Evolutionary conservation across 2,329 filamentous ascomycete genomes (phyloP).

Genomic region (Cercospora zeae-maydis): DNA sequence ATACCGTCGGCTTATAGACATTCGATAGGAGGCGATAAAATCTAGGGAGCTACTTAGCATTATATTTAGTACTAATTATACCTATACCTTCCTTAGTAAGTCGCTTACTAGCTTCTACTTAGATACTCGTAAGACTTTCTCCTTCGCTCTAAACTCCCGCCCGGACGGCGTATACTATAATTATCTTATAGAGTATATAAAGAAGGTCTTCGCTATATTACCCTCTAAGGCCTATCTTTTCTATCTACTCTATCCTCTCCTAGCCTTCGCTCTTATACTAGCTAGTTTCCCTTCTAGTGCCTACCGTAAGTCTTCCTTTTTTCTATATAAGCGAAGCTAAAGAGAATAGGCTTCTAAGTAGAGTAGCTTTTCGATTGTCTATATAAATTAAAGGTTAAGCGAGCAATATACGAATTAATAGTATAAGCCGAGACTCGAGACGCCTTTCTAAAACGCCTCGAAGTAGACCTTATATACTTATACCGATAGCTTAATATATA

Average conservation of each 20-base stretch:
- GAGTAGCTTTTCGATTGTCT: background rate
- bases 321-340: constrained; percentile 10
- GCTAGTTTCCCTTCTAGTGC: constrained; percentile 27
- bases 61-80: background rate
- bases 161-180: constrained; percentile 12
- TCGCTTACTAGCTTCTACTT: background rate
- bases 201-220: background rate
- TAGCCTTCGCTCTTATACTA: constrained; percentile 30
- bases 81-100: background rate
- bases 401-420: background rate
- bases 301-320: constrained; percentile 25
- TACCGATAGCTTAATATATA: background rate
- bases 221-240: constrained; percentile 28
- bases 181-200: background rate
- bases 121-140: background rate
- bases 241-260: constrained; percentile 26
- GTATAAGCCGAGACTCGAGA: background rate
- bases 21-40: background rate
- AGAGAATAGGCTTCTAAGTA: background rate
- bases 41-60: background rate
- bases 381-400: background rate
- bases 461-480: background rate
- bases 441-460: background rate
- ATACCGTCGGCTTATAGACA: background rate
- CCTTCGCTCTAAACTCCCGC: constrained; percentile 17